Evolutionary conservation across 169 alveolate genomes (phyloP), one percentile per base, ranked within the genome.

Genomic region (Miamiensis avidus): DNA sequence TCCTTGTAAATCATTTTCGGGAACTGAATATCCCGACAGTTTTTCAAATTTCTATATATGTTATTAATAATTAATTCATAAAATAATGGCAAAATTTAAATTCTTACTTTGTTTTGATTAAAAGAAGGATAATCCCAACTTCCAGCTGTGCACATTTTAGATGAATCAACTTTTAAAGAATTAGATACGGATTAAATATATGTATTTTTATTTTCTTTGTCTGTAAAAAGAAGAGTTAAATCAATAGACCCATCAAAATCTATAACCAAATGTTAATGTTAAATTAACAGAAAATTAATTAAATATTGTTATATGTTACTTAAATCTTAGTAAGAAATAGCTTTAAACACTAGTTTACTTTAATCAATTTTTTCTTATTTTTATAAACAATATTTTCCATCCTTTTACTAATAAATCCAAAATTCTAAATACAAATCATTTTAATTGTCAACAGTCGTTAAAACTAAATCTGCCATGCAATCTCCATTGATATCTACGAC

Each of bases 401-500:
- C 76, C 31, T 79, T 76, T 49, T 29, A n/a, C n/a, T n/a, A 31
- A 30, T 86, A 78, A 27, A 76, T 64, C 90, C 90, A 86, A 75
- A 81, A 81, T 65, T 86, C 90, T 31, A 86, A 31, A 25, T 76
- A 74, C 0, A 49, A 28, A 25, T 75, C 16, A 25, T n/a, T n/a
- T 29, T 29, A 11, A 49, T 65, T 73, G 11, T 33, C 1, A 28
- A 25, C 31, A 29, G 90, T 74, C 29, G 83, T 65, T 32, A 86
- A 34, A 4, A 86, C 82, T 64, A 86, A 65, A 75, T 86, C 90
- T 30, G 87, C 87, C 75, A 86, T 81, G 32, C 90, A 86, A 81
- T 86, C 90, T 33, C 83, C 79, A 81, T 74, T 86, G 11, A 81
- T 74, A 86, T 86, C 90, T 31, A 86, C 86, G 75, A 86, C 74